Base-by-base conservation (phyloP, 306 rosid genomes). In the Citrullus amarus region DNA sequence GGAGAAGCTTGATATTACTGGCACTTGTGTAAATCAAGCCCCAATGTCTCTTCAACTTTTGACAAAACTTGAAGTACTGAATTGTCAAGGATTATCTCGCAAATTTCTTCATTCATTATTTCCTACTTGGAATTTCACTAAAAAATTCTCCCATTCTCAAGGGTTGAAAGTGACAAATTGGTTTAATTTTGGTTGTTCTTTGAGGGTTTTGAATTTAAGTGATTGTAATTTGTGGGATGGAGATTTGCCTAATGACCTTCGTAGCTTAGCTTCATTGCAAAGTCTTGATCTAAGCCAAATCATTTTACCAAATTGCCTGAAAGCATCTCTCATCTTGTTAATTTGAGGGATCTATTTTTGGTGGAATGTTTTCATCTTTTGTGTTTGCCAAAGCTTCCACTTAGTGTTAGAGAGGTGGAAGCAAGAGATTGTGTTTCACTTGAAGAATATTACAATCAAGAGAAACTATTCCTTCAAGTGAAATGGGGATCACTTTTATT, bases 351-450 rank as follows among this genome's bases (percentile, higher is more conserved):
- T 55, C 72, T 83, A 11, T 14, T 18, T 8, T 28, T 83, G 63
- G 34, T 18, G 25, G 17, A 60, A 6, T 83, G 83, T 38, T n/a
- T 6, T 18, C 36, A 66, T 75, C 85, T 79, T 63, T 43, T 5
- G 10, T 20, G 50, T 2, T 53, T 79, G 62, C 83, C 80, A 3
- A 22, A 12, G 9, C 77, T 75, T 11, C 82, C 85, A 9, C 9
- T 63, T 1, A 82, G 80, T 74, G 43, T 75, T 39, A 56, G 25
- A 43, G 5, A 4, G 0, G 36, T 82, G 11, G 39, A 20, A 1
- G 82, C 78, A 30, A 30, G 51, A 1, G 79, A 67, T 41, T 82
- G 85, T 82, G 76, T 78, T 44, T 13, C 38, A 3, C 74, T 63
- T 5, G 41, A 39, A 20, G 55, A 81, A 55, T 76, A 75, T 58